Evolutionary conservation across 805 yeast genomes (phyloP).

Genomic region (Ogataea ganodermae): DNA sequence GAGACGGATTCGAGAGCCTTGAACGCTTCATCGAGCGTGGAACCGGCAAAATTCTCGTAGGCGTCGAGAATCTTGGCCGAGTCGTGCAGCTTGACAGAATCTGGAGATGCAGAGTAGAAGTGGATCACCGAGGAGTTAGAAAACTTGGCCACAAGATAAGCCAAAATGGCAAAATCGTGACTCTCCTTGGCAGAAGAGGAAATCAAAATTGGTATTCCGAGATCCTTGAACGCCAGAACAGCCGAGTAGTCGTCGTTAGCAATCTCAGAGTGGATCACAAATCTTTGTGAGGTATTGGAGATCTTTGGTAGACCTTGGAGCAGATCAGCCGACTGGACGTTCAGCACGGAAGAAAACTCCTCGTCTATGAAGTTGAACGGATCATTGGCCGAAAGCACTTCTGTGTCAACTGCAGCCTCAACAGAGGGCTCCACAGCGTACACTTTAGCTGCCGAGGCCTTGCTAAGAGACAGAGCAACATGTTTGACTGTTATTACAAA

Average conservation of each 20-base stretch:
- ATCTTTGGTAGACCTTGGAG: slow-evolving; percentile 64
- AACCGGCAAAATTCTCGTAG: slow-evolving; percentile 29
- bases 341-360: slow-evolving; percentile 44
- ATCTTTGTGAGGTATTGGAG: slow-evolving; percentile 33
- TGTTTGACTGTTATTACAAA: slow-evolving; percentile 6
- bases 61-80: slow-evolving; percentile 8
- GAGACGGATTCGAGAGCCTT: slow-evolving; percentile 31
- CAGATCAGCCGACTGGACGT: slow-evolving; percentile 54
- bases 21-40: slow-evolving; percentile 36
- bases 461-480: slow-evolving; percentile 14
- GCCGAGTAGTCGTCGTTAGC: slow-evolving; percentile 64
- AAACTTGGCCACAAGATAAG: slow-evolving; percentile 56
- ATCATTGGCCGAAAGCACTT: slow-evolving; percentile 45
- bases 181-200: slow-evolving; percentile 64
- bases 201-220: slow-evolving; percentile 62
- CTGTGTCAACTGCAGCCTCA: slow-evolving; percentile 10
- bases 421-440: slow-evolving; percentile 18
- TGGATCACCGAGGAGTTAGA: slow-evolving; percentile 65
- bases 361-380: slow-evolving; percentile 49
- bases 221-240: slow-evolving; percentile 72
- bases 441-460: slow-evolving; percentile 16
- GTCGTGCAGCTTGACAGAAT: slow-evolving; percentile 8
- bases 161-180: slow-evolving; percentile 53
- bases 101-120: slow-evolving; percentile 46
- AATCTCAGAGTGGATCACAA: slow-evolving; percentile 64